Evolutionary conservation across 2,329 filamentous ascomycete species (phyloP).

Genomic region (Talaromyces pinophilus): DNA sequence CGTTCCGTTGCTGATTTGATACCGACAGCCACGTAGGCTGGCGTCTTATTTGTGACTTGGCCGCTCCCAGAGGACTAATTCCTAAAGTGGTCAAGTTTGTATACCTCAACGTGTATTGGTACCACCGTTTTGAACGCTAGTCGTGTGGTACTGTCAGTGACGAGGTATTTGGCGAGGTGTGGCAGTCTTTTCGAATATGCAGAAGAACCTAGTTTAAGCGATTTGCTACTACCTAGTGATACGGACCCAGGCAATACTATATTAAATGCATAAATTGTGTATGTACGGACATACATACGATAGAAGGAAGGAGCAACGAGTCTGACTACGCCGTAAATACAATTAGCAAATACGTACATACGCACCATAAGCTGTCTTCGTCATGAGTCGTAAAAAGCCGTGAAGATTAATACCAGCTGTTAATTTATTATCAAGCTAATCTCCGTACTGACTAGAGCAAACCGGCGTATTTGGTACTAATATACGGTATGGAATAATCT

Average conservation of each 20-base stretch:
- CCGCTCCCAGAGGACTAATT: neutral
- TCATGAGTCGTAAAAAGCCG: neutral
- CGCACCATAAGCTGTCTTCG: neutral
- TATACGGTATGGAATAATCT: neutral
- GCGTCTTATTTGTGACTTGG: neutral
- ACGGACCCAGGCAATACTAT: neutral
- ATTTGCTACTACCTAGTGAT: neutral
- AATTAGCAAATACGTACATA: neutral
- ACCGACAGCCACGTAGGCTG: neutral
- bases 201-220: neutral
- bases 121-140: neutral
- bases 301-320: neutral
- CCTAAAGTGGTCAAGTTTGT: neutral
- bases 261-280: slow-evolving; percentile 1
- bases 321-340: neutral
- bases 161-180: neutral
- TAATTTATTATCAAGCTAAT: neutral
- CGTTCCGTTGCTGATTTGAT: neutral
- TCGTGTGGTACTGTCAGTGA: neutral
- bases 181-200: neutral
- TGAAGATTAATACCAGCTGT: neutral
- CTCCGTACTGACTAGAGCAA: neutral
- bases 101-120: no score
- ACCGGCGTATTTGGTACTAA: neutral
- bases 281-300: neutral